Evolutionary conservation across 495 filamentous ascomycete genomes (phyloP).

Genomic region (Penicillium subrubescens): DNA sequence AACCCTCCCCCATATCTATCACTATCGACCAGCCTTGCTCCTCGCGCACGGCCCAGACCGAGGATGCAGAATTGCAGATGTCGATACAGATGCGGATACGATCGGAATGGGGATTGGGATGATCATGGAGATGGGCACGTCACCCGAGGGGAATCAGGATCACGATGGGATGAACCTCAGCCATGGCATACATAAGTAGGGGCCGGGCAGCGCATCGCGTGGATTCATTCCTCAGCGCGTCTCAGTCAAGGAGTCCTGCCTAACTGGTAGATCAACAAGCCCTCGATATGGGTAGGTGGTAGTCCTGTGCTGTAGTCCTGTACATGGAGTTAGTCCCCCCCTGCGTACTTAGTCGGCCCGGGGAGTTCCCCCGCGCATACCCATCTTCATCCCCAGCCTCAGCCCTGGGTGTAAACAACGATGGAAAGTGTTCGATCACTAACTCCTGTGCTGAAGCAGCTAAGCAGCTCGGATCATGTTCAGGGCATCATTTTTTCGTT

Average conservation of each 20-base stretch:
- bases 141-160: too few species aligned
- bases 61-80: background rate
- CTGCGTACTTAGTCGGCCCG: background rate
- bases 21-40: background rate
- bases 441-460: background rate
- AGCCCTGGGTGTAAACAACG: background rate
- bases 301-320: background rate
- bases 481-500: too few species aligned
- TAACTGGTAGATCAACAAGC: background rate
- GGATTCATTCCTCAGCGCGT: background rate
- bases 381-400: too few species aligned
- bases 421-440: background rate
- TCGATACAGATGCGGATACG: background rate
- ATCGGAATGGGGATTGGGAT: background rate
- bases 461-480: too few species aligned
- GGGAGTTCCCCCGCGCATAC: background rate
- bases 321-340: too few species aligned
- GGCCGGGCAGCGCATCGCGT: too few species aligned
- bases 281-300: background rate
- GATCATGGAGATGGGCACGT: too few species aligned
- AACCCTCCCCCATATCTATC: background rate
- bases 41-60: background rate
- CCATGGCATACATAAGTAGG: background rate
- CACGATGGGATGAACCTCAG: background rate
- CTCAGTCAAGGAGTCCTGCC: background rate